Evolutionary conservation across 1,284 basidiomycete genomes (phyloP), one percentile per base, ranked within the genome.

Genomic region (Acaromyces ingoldii): DNA sequence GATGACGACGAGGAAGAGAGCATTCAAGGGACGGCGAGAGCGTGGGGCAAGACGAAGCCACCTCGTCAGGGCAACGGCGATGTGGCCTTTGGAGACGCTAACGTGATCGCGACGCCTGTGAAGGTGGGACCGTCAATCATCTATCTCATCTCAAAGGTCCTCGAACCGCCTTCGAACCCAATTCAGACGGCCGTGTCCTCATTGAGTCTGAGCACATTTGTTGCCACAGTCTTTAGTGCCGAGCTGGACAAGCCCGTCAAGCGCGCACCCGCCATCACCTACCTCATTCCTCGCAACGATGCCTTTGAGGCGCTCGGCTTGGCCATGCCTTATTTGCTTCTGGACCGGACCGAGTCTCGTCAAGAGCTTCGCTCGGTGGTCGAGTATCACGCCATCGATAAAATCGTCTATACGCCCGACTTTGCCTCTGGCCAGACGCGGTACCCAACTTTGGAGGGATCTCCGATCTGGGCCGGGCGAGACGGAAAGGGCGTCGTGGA

Each of bases 261-360:
- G 43, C 46, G 58, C 6, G 61, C 82, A 17, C 85, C 88, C 0
- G 83, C 82, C 7, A 85, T 87, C 4, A 88, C 90, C 1, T 83
- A 91, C 58, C 82, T 99, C 39, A 84, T 95, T 22, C 95, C 95
- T 0, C 84, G 83, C 37, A 97, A 98, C 70, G 76, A 80, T 25
- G 95, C 91, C 0, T 99, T 96, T 78, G 83, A 83, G 58, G 82
- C 85, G 1, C 81, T 97, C 2, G 95, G 95, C 5, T 81, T 98
- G 33, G 86, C 90, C 53, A 91, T 88, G 79, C 83, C 84, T 26
- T 91, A 96, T 74, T 81, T 97, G 11, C 82, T 96, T 10, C 66
- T 80, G 0, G 76, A 29, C 21, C 37, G 34, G n/a, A 19, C 22
- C 9, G 37, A 36, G 24, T 38, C 53, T 4, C 36, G 52, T 11